A percentile compares a stretch with the other conserved stretches of the same genome.
Conservation (phyloP, 768 basidiomycete species). For the Mycena sanguinolenta region DNA sequence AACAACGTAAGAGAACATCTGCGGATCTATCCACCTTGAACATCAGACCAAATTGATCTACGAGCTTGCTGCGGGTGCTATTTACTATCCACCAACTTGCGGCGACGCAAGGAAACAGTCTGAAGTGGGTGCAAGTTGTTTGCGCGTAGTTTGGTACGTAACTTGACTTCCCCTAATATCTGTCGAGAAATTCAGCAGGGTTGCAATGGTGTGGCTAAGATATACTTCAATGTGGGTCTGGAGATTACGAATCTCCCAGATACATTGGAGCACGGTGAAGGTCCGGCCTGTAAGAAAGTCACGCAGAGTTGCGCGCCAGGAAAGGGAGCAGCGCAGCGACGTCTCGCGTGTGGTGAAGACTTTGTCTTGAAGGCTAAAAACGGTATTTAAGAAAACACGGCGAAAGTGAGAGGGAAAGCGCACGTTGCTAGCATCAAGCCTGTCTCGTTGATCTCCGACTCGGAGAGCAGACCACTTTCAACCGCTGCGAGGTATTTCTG, state of each 20-base stretch:
- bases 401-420: neutral
- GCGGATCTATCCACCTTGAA: too few species aligned
- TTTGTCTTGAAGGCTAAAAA: neutral
- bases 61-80: too few species aligned
- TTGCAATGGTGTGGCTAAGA: neutral
- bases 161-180: too few species aligned
- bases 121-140: too few species aligned
- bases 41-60: too few species aligned
- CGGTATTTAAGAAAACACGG: neutral
- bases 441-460: neutral
- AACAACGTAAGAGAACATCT: too few species aligned
- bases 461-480: constrained; percentile 1
- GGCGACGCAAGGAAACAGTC: too few species aligned
- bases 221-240: neutral
- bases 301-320: neutral
- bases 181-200: too few species aligned
- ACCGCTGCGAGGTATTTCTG: constrained; percentile 5
- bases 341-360: neutral
- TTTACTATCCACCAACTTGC: too few species aligned
- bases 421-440: neutral
- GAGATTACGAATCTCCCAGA: neutral
- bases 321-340: constrained; percentile 2
- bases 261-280: neutral
- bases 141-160: too few species aligned
- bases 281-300: neutral